A percentile compares a stretch with the other conserved stretches of the same genome.
Evolutionary conservation across 2,329 filamentous ascomycete genomes (phyloP).

Genomic region (Acephala macrosclerotiorum): DNA sequence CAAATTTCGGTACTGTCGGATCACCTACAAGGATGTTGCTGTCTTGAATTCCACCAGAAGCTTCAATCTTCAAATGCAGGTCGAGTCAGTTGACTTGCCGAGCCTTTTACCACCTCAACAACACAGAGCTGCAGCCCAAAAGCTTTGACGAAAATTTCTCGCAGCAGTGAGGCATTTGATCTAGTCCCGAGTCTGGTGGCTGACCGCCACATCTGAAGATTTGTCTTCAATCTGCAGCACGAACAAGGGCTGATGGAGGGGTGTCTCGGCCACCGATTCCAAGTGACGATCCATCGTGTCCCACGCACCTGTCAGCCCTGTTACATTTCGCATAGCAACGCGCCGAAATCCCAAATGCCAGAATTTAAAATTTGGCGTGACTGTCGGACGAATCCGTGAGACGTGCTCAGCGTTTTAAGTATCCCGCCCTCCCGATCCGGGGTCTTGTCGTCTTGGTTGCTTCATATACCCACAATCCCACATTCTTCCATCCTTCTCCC

Average conservation of each 20-base stretch:
- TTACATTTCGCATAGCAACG: neutral
- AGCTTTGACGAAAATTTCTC: constrained; percentile 15
- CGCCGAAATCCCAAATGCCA: constrained; percentile 8
- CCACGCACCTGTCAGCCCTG: neutral
- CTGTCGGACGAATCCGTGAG: constrained; percentile 30
- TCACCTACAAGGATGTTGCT: constrained; percentile 22
- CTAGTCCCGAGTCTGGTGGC: neutral
- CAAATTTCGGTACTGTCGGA: constrained; percentile 24
- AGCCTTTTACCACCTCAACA: neutral
- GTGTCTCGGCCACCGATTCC: constrained; percentile 17
- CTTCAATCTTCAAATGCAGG: constrained; percentile 6
- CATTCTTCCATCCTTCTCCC: constrained; percentile 9
- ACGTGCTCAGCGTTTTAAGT: constrained; percentile 24
- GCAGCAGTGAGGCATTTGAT: neutral
- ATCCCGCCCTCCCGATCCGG: constrained; percentile 12
- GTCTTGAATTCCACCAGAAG: constrained; percentile 10
- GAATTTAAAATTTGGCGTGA: constrained; percentile 15
- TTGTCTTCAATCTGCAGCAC: neutral
- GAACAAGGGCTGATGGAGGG: constrained; percentile 13
- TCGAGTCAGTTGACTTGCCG: neutral
- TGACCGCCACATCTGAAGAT: constrained; percentile 12
- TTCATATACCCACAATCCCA: constrained; percentile 23
- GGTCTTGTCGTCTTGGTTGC: constrained; percentile 6
- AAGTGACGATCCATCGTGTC: constrained; percentile 6
- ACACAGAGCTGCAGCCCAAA: neutral